These are phyloP conservation scores for Quillaja saponaria DNA, from an alignment of 306 rosid genomes.

Conservation along the genomic window DNA sequence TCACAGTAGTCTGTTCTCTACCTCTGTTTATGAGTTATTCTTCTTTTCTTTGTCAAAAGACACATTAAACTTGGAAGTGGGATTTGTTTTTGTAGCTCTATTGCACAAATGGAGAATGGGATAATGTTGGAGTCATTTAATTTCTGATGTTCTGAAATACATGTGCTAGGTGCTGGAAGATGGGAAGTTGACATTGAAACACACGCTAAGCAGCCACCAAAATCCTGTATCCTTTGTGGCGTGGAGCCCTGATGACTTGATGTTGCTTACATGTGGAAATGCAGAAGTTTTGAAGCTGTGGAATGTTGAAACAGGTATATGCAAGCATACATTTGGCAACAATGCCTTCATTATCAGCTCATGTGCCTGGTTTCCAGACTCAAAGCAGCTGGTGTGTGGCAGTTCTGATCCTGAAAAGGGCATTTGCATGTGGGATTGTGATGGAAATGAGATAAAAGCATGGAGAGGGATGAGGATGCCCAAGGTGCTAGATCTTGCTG, in stretches of 20 bases:
- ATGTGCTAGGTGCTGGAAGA: slow-evolving; percentile 71
- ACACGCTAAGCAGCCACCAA: slow-evolving; percentile 69
- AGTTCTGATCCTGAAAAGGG: slow-evolving; percentile 82
- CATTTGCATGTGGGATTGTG: slow-evolving; percentile 85
- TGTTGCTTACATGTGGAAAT: slow-evolving; percentile 90
- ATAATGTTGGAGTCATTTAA: slow-evolving; percentile 8
- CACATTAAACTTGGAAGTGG: neutral
- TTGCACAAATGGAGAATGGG: slow-evolving; percentile 11
- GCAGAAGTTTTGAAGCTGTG: slow-evolving; percentile 84
- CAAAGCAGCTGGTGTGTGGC: slow-evolving; percentile 82
- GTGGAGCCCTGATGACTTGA: slow-evolving; percentile 94
- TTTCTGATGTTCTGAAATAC: slow-evolving; percentile 28
- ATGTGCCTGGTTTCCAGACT: slow-evolving; percentile 96
- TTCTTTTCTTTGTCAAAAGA: neutral
- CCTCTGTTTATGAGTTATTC: neutral
- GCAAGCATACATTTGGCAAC: slow-evolving; percentile 84
- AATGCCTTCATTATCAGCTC: slow-evolving; percentile 83
- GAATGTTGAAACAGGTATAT: slow-evolving; percentile 89
- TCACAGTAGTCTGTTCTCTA: neutral
- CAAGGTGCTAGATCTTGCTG: slow-evolving; percentile 76
- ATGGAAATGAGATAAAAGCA: slow-evolving; percentile 72
- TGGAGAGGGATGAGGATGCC: slow-evolving; percentile 93
- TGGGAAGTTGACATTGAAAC: slow-evolving; percentile 53
- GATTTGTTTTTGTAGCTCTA: slow-evolving; percentile 10
- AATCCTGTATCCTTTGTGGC: slow-evolving; percentile 81